Percentiles rank a stretch among this genome's conserved stretches.
Conservation (phyloP, 1,284 basidiomycete species). For the Mycosarcoma mackinlayi region DNA sequence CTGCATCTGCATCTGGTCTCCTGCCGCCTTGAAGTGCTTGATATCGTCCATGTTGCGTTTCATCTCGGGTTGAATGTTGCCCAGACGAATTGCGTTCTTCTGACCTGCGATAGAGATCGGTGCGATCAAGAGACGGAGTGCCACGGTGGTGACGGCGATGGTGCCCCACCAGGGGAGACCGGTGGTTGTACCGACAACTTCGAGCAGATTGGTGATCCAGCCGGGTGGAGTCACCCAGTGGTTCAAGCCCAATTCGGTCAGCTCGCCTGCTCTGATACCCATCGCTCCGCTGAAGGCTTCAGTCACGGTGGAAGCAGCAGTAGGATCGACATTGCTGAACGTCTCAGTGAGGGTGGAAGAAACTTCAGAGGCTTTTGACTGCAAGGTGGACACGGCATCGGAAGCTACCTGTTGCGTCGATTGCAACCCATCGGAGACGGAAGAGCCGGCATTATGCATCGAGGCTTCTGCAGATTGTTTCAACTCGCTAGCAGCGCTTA, state of each 20-base stretch:
- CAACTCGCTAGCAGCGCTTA: constrained; percentile 9
- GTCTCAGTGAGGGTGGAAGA: constrained; percentile 17
- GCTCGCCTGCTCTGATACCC: constrained; percentile 78
- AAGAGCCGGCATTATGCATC: constrained; percentile 11
- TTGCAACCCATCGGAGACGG: constrained; percentile 12
- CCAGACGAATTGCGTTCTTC: constrained; percentile 78
- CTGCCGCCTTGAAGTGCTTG: constrained; percentile 70
- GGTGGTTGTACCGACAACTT: constrained; percentile 80
- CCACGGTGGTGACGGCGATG: constrained; percentile 78
- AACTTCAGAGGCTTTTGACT: constrained; percentile 18
- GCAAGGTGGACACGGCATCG: constrained; percentile 23
- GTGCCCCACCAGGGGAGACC: constrained; percentile 69
- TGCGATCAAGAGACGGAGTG: constrained; percentile 78
- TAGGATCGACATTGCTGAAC: constrained; percentile 34
- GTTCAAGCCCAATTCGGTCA: constrained; percentile 79
- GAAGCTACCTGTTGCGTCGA: constrained; percentile 15
- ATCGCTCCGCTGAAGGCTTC: constrained; percentile 34
- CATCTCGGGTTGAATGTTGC: constrained; percentile 76
- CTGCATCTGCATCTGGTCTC: constrained; percentile 74
- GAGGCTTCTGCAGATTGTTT: constrained; percentile 8
- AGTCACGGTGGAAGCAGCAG: constrained; percentile 34
- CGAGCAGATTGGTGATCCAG: constrained; percentile 76
- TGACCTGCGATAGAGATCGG: constrained; percentile 78
- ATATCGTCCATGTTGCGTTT: constrained; percentile 73
- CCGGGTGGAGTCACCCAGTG: constrained; percentile 71